Base-by-base conservation (phyloP, 2,329 filamentous ascomycete species). In the Phoma herbarum region DNA sequence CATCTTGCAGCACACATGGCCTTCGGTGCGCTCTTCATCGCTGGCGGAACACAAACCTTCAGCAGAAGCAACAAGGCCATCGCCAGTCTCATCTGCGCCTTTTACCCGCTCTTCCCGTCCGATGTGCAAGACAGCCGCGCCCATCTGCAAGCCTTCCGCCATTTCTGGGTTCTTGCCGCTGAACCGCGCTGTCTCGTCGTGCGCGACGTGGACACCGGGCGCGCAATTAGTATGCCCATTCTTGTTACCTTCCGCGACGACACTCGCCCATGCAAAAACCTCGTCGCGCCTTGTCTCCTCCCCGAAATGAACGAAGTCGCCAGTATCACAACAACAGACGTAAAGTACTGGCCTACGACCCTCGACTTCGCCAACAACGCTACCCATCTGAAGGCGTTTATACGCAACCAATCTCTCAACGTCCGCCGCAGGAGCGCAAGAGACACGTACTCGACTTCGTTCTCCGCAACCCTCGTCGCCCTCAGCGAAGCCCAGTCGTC, bases 91-190 rank as follows among this genome's bases (percentile, higher is more conserved):
- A 86, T 99, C 8, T 89, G 95, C 42, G 90, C 95, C 1, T 96
- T 99, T 76, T 99, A 99, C 72, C 95, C 95, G 0, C 84, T 97
- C 20, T 97, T 96, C 74, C 95, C 95, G 0, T 90, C 87, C 10
- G 90, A 87, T 28, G 91, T 98, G 2, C 90, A 96, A 70, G 95
- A 99, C 79, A 98, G 98, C 73, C 90, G 91, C 64, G 93, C 92
- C 11, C 95, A 99, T 70, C 84, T 99, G 6, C 95, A 99, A 80
- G 95, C 96, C 3, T 95, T 99, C 80, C 88, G 96, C 5, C 94
- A 99, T 77, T 91, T 99, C 72, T 99, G 95, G 95, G 94, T 97
- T 11, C 84, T 99, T 3, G 95, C 95, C 1, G 90, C 91, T 0
- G 95, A 99, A 70, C 87, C 92, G 10, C 87, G 96, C 50, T 98